A percentile compares a stretch with the other conserved stretches of the same genome.
Evolutionary conservation across 2,329 filamentous ascomycete genomes (phyloP).

Genomic region (Juglanconis oblonga): DNA sequence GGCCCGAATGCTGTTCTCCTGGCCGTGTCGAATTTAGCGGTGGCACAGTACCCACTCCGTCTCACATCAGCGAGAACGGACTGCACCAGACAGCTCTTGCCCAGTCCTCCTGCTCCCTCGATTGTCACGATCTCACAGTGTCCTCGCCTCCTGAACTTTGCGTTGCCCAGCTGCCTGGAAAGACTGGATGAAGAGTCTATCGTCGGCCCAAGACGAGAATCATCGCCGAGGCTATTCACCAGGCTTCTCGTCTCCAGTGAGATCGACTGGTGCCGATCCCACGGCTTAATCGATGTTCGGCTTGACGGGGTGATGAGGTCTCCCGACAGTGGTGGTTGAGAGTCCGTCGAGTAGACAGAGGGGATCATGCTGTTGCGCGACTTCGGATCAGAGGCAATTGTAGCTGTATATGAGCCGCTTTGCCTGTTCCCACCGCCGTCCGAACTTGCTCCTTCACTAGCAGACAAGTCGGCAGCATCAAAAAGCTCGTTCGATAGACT

Average conservation of each 20-base stretch:
- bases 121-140: constrained; percentile 63
- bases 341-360: constrained; percentile 37
- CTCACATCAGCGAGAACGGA: constrained; percentile 60
- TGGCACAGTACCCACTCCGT: constrained; percentile 61
- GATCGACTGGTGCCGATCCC: constrained; percentile 52
- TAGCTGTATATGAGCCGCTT: constrained; percentile 48
- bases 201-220: constrained; percentile 37
- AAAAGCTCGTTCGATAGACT: constrained; percentile 48
- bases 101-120: constrained; percentile 60
- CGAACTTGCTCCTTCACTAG: constrained; percentile 59
- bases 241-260: constrained; percentile 47
- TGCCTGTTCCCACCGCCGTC: constrained; percentile 47
- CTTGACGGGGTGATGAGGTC: constrained; percentile 38
- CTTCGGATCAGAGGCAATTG: constrained; percentile 40
- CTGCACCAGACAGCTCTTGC: constrained; percentile 63
- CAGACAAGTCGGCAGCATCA: constrained; percentile 49
- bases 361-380: constrained; percentile 38
- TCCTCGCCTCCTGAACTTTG: constrained; percentile 58
- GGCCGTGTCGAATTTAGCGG: constrained; percentile 63
- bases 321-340: constrained; percentile 35
- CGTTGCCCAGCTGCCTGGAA: constrained; percentile 51
- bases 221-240: constrained; percentile 43
- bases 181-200: constrained; percentile 48
- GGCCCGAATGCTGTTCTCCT: constrained; percentile 61
- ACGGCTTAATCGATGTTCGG: constrained; percentile 40